Evolutionary conservation across 768 basidiomycete species (phyloP), one percentile per base, ranked within the genome.

Genomic region (Fistulinella prunicolor): DNA sequence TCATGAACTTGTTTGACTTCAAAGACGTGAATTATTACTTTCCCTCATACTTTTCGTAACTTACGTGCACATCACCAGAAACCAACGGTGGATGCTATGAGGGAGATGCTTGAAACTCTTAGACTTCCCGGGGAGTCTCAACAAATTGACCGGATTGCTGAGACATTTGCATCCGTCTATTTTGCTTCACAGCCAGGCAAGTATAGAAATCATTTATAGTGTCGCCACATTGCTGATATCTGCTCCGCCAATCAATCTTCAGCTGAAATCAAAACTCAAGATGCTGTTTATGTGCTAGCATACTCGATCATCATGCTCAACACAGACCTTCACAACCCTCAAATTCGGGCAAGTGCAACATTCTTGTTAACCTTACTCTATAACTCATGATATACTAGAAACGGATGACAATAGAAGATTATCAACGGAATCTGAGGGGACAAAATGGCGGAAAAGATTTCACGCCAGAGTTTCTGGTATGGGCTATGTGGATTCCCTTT

Each of bases 241-340:
- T 17, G 0, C 16, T 19, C 35, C 16, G 19, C 16, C 17, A 14
- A 37, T 41, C 21, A 42, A 28, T 34, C 35, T 32, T 22, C 51
- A 94, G 93, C 81, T 49, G 94, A 94, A 65, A 85, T 98, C 55
- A 90, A 87, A 62, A 85, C 75, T 47, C 83, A 92, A 69, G 96
- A 98, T 63, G 90, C 95, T 5, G 89, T 91, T 17, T 94, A 96
- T 67, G 89, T 99, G 8, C 71, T 99, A 21, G 82, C 95, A 1
- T 99, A 85, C 66, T 97, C 96, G 0, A 85, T 99, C 51, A 97
- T 99, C 66, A 81, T 99, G 93, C 80, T 99, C 42, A 99, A 99
- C 69, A 99, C 96, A 8, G 96, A 99, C 70, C 81, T 83, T 26
- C 94, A 97, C 64, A 97, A 90, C 62, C 94, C 94, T 12, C 93